phyloP scores from a whole-genome alignment of 1,284 basidiomycete species.

The Ganoderma sinense region DNA sequence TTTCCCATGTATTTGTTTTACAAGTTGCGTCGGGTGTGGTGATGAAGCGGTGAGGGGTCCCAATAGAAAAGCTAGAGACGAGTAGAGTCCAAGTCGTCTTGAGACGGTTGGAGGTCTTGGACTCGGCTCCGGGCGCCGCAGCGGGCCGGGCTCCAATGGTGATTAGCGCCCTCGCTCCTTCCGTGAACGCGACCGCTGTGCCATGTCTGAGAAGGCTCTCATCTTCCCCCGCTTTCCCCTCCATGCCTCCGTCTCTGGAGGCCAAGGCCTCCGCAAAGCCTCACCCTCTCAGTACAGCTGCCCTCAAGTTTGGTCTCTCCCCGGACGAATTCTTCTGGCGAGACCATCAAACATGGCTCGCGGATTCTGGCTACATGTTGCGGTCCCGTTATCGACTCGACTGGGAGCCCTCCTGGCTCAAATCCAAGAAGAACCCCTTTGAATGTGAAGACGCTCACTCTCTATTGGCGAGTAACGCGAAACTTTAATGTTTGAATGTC shows the following conservation, averaged over 20 bases:
- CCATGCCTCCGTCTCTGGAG: background rate
- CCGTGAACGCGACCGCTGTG: too few relatives aligned
- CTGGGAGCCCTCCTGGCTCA: slow-evolving; percentile 28
- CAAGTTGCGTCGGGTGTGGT: too few relatives aligned
- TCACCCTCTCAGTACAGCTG: background rate
- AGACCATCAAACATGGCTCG: background rate
- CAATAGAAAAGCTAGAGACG: too few relatives aligned
- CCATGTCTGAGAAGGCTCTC: too few relatives aligned
- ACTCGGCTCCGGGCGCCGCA: too few relatives aligned
- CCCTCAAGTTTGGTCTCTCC: background rate
- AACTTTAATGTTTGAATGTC: background rate
- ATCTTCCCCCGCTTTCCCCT: too few relatives aligned
- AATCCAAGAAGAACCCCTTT: background rate
- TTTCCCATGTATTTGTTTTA: too few relatives aligned
- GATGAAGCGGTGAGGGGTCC: too few relatives aligned
- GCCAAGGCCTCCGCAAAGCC: background rate
- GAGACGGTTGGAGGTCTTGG: too few relatives aligned
- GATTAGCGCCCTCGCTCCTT: too few relatives aligned
- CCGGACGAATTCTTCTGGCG: background rate
- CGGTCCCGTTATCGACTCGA: slow-evolving; percentile 19
- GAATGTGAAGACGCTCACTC: slow-evolving; percentile 19
- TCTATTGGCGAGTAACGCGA: background rate
- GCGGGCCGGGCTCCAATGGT: too few relatives aligned
- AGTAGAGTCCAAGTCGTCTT: too few relatives aligned
- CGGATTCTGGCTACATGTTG: slow-evolving; percentile 27